Evolutionary conservation across 179 eudicot genomes (phyloP).

Genomic region (Camellia oleifera): DNA sequence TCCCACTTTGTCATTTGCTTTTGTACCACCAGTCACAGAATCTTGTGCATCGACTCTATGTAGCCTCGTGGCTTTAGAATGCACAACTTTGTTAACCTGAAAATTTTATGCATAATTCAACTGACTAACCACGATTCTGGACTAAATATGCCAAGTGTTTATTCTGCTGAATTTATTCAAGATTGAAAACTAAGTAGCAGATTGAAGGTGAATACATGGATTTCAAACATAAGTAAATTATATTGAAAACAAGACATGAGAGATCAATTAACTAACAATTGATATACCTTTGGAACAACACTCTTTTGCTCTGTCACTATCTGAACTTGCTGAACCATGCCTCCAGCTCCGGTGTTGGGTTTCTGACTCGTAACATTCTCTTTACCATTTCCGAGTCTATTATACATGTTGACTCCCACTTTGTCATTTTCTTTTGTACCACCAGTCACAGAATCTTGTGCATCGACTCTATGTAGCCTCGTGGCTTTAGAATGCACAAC

Average conservation of each 20-base stretch:
- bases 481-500: too few species aligned
- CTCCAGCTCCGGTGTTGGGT: constrained; percentile 23
- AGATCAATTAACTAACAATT: not conserved
- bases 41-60: constrained; percentile 8
- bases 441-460: not conserved
- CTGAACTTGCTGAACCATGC: constrained; percentile 21
- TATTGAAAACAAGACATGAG: not conserved
- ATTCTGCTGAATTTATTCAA: not conserved
- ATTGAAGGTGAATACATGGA: not conserved
- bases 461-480: not conserved
- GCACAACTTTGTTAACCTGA: too few species aligned
- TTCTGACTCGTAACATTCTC: constrained; percentile 31
- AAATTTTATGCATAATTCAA: too few species aligned
- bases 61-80: too few species aligned
- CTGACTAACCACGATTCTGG: too few species aligned
- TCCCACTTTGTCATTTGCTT: constrained; percentile 4
- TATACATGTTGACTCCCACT: constrained; percentile 20
- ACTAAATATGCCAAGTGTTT: too few species aligned
- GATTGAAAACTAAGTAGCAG: not conserved
- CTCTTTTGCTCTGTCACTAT: constrained; percentile 22
- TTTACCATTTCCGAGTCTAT: constrained; percentile 30
- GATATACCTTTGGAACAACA: constrained; percentile 36
- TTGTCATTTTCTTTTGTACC: not conserved
- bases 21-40: constrained; percentile 8
- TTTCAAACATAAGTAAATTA: not conserved